These are phyloP conservation scores for Suillus subluteus DNA, from an alignment of 768 basidiomycete genomes.

Conservation along the genomic window DNA sequence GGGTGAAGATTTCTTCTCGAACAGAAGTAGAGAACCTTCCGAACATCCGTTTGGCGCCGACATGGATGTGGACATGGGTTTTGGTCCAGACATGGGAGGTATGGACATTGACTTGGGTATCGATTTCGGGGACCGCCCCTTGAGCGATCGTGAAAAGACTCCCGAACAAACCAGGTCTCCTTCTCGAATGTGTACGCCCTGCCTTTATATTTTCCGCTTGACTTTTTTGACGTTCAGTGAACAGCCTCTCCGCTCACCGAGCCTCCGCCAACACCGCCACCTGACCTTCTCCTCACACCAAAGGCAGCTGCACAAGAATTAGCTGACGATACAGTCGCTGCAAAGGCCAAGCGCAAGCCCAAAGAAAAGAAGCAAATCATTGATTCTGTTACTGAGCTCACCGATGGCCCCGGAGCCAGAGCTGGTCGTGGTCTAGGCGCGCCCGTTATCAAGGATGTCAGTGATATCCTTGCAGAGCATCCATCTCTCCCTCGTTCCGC, in stretches of 20 bases:
- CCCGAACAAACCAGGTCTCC: constrained; percentile 61
- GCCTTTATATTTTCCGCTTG: constrained; percentile 2
- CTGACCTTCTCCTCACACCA: constrained; percentile 53
- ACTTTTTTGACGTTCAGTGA: constrained; percentile 16
- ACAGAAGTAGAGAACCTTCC: constrained; percentile 63
- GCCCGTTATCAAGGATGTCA: constrained; percentile 58
- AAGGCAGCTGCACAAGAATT: constrained; percentile 45
- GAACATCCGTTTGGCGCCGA: constrained; percentile 68
- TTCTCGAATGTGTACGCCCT: constrained; percentile 69
- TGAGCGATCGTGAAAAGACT: constrained; percentile 51
- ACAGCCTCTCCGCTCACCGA: constrained; percentile 79
- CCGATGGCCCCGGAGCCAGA: constrained; percentile 59
- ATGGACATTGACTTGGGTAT: constrained; percentile 73
- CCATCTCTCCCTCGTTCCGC: constrained; percentile 86
- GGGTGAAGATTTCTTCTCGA: constrained; percentile 68
- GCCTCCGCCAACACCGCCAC: constrained; percentile 77
- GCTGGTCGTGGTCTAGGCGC: constrained; percentile 62
- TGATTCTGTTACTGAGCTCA: constrained; percentile 86
- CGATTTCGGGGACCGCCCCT: constrained; percentile 63
- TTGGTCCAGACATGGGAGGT: constrained; percentile 51
- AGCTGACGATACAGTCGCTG: constrained; percentile 43
- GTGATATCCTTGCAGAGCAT: constrained; percentile 77
- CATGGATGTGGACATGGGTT: constrained; percentile 52
- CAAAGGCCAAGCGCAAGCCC: constrained; percentile 52
- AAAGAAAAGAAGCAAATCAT: constrained; percentile 88